Evolutionary conservation across 2,329 filamentous ascomycete species (phyloP).

Genomic region (Aureobasidium sp.): DNA sequence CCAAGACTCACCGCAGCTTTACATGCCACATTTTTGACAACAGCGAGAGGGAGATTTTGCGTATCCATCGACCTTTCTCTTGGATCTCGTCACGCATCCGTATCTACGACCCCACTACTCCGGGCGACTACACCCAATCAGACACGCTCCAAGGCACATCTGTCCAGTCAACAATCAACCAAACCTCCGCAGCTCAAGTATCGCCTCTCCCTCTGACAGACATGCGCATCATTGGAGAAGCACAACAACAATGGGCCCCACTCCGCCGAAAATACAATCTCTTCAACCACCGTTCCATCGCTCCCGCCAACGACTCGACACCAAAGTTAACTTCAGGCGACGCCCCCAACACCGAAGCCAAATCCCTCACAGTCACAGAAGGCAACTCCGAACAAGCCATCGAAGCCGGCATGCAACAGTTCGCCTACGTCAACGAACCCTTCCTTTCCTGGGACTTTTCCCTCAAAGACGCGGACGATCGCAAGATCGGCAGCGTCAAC

Average conservation of each 20-base stretch:
- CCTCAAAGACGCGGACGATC: conserved; percentile 41
- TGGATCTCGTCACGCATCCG: conserved; percentile 53
- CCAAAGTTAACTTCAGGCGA: conserved; percentile 34
- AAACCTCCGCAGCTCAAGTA: conserved; percentile 31
- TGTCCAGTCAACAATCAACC: conserved; percentile 33
- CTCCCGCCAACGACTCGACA: conserved; percentile 27
- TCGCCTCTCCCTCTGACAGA: conserved; percentile 45
- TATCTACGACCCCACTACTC: conserved; percentile 41
- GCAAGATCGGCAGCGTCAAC: conserved; percentile 52
- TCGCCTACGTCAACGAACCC: conserved; percentile 54
- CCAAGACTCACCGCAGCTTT: conserved; percentile 54
- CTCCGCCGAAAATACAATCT: conserved; percentile 56
- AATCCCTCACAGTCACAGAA: conserved; percentile 35
- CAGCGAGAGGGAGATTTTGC: conserved; percentile 50
- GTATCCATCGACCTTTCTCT: conserved; percentile 55
- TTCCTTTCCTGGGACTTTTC: conserved; percentile 59
- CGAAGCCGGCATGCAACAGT: conserved; percentile 46
- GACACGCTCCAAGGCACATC: conserved; percentile 24
- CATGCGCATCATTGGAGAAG: conserved; percentile 56
- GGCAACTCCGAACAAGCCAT: conserved; percentile 23
- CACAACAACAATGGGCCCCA: conserved; percentile 55
- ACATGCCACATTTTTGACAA: conserved; percentile 57
- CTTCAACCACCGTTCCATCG: conserved; percentile 45
- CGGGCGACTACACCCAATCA: not conserved
- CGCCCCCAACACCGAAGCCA: conserved; percentile 40